Base-by-base conservation (phyloP, 2,329 filamentous ascomycete genomes). In the Fusarium duplospermum region DNA sequence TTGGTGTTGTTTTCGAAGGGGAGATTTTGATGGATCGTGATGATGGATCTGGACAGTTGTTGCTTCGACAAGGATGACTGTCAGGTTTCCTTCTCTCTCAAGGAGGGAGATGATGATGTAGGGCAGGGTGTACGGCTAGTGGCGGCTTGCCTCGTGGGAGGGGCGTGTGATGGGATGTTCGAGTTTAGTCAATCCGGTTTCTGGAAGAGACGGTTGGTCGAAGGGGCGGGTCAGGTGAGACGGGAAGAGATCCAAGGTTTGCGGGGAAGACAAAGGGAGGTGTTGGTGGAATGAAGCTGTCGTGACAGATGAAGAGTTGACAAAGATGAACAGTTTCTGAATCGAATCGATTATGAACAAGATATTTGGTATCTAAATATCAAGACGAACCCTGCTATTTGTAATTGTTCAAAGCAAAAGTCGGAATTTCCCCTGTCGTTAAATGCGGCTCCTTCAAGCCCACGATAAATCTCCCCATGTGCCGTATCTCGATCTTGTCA, bases 91-190 rank as follows among this genome's bases (percentile, higher is more conserved):
- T 13, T 11, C 40, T 52, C 64, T 45, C 50, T 60, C 60, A 36
- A 64, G 62, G 56, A 74, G 40, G 58, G 62, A 45, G 69, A 45
- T 18, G 38, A 69, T 73, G 71, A 73, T 76, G 74, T 70, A 76
- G 72, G 74, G 72, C 69, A 71, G 66, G 56, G 70, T 67, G 64
- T 73, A 76, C 74, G 74, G 74, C 64, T 76, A 76, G 65, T 56
- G 74, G 72, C 74, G 74, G 70, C 74, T 69, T 67, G 52, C 45
- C 63, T 75, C 64, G 71, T 69, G 65, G 65, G 64, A 65, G 68
- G 71, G 71, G 74, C 74, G 74, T 76, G 74, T 76, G 47, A 52
- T 52, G 6, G 74, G 74, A 76, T 76, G 36, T 61, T 61, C 40
- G 60, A 74, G 36, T 64, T 50, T 67, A 74, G 71, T 70, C 58